Evolutionary conservation across 2,329 filamentous ascomycete species (phyloP), one percentile per base, ranked within the genome.

Genomic region (Xylariaceae sp.): DNA sequence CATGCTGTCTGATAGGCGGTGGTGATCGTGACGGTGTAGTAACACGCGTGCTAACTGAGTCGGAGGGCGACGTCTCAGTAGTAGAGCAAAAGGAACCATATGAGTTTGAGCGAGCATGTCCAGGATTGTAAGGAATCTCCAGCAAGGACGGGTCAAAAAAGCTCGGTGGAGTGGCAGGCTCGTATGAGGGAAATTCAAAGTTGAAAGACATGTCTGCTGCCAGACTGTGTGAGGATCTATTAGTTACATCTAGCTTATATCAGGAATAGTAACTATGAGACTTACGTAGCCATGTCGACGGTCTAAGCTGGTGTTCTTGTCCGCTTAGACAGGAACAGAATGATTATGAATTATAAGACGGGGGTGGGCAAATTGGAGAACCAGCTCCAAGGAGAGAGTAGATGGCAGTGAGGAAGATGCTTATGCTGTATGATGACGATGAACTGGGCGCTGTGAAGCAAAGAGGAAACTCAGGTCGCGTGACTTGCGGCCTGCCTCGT

Each of bases 1-100:
- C 90, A 75, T 92, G 88, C 59, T 91, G 88, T 59, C 87, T 83
- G 65, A 93, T 84, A 57, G 90, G 89, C 32, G 89, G 89, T 61
- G 83, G 80, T 50, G 81, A 82, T 50, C 81, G 77, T 41, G 81
- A 76, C 40, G 90, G 89, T 12, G 89, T 92, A 50, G 87, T 89
- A 65, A 85, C 79, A 63, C 83, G 80, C 19, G 88, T 89, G 76
- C 84, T 81, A 65, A 86, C 79, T 43, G 89, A 89, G 71, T 89
- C 89, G 52, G 81, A 77, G 61, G 78, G 77, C 59, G 83, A 83
- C 44, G 88, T 90, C 71, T 89, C 82, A 67, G 83, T 54, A 47
- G 67, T 81, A 50, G 87, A 89, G 77, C 87, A 89, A 67, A 85
- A 76, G 60, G 89, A 89, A 48, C 82, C 81, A 67, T 86, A 84